Conservation (phyloP, 2,329 filamentous ascomycete genomes). For the Hypoxylon rubiginosum region DNA sequence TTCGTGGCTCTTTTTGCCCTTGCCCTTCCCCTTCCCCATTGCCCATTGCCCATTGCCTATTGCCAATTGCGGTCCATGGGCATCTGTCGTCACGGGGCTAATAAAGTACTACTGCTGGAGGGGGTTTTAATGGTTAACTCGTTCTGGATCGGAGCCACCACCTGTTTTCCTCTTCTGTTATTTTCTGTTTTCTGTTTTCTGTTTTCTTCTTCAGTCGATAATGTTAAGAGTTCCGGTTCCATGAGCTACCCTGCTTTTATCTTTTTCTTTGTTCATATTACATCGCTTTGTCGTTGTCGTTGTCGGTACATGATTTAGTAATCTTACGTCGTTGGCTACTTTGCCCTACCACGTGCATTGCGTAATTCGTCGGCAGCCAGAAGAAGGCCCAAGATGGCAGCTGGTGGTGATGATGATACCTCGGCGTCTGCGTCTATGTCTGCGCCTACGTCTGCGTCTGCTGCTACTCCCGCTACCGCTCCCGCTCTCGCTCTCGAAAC, state of each 20-base stretch:
- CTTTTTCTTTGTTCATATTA: neutral
- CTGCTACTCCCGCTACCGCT: neutral
- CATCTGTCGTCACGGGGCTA: conserved; percentile 41
- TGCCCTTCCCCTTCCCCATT: conserved; percentile 1
- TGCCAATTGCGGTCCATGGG: conserved; percentile 20
- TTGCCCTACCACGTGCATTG: conserved; percentile 2
- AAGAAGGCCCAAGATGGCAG: conserved; percentile 43
- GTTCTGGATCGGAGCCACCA: conserved; percentile 33
- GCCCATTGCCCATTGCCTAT: neutral
- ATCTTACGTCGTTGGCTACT: conserved; percentile 16
- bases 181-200: conserved; percentile 10
- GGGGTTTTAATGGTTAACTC: conserved; percentile 24
- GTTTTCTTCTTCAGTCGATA: conserved; percentile 15
- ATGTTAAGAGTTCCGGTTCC: conserved; percentile 21
- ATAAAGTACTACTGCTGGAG: no score
- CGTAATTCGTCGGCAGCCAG: neutral
- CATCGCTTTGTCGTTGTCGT: no score
- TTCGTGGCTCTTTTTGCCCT: conserved; percentile 30
- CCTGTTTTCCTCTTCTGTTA: conserved; percentile 18
- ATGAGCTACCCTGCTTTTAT: conserved; percentile 2
- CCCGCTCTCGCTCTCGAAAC: conserved; percentile 12
- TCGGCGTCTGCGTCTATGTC: conserved; percentile 14
- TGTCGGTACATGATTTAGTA: conserved; percentile 24
- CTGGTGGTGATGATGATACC: conserved; percentile 44
- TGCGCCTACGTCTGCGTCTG: conserved; percentile 14